Evolutionary conservation across 1,284 basidiomycete species (phyloP).

Genomic region (Grifola frondosa): DNA sequence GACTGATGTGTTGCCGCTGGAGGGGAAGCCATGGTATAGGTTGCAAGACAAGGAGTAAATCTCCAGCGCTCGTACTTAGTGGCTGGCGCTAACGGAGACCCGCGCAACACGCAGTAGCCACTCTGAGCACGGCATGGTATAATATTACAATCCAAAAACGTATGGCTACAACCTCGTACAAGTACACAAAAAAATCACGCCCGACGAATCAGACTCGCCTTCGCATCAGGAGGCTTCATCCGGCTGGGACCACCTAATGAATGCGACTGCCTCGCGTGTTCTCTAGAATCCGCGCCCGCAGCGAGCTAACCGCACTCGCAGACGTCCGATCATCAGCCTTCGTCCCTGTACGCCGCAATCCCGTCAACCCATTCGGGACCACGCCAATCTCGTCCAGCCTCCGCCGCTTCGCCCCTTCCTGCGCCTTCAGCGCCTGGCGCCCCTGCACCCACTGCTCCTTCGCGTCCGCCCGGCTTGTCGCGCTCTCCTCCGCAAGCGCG

Average conservation of each 20-base stretch:
- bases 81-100: too few relatives aligned
- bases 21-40: slow-evolving; percentile 3
- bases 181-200: too few relatives aligned
- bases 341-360: slow-evolving; percentile 4
- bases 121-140: too few relatives aligned
- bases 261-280: slow-evolving; percentile 38
- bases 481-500: slow-evolving; percentile 59
- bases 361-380: slow-evolving; percentile 23
- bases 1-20: neutral
- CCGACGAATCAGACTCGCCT: too few relatives aligned
- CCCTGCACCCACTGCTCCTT: slow-evolving; percentile 60
- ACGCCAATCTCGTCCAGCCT: slow-evolving; percentile 41
- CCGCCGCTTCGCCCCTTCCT: slow-evolving; percentile 47
- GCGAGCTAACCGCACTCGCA: slow-evolving; percentile 37
- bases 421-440: slow-evolving; percentile 41
- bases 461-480: slow-evolving; percentile 52
- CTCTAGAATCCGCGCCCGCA: slow-evolving; percentile 56
- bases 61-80: neutral
- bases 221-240: slow-evolving; percentile 22
- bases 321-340: slow-evolving; percentile 11
- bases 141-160: too few relatives aligned
- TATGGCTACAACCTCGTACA: too few relatives aligned
- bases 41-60: slow-evolving; percentile 2
- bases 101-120: too few relatives aligned
- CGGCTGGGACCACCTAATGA: slow-evolving; percentile 11